phyloP scores from a whole-genome alignment of 768 basidiomycete genomes.

The Podaxis rugospora region DNA sequence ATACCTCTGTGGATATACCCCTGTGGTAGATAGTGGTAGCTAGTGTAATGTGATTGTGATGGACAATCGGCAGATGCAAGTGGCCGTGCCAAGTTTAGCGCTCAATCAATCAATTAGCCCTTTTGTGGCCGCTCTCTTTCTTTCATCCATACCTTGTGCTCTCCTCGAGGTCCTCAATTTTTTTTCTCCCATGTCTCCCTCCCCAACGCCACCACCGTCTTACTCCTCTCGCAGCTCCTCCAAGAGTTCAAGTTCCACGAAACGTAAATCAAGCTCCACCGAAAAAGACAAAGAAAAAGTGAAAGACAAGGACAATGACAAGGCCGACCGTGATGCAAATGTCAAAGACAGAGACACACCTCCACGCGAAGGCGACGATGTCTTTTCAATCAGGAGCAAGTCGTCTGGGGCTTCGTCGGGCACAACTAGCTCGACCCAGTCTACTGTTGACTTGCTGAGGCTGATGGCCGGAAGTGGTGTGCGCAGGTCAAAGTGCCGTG shows the following conservation, averaged over 20 bases:
- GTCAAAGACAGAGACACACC: neutral
- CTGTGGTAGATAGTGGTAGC: neutral
- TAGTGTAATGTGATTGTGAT: conserved; percentile 2
- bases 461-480: conserved; percentile 31
- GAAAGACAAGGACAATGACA: neutral
- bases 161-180: neutral
- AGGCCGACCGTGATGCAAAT: neutral
- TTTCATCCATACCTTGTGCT: neutral
- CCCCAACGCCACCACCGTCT: neutral
- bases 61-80: neutral
- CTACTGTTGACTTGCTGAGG: conserved; percentile 23
- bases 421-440: conserved; percentile 4
- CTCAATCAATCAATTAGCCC: conserved; percentile 1
- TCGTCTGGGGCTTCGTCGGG: conserved; percentile 3
- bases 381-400: neutral
- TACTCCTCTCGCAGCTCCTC: neutral
- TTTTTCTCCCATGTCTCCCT: neutral
- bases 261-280: neutral
- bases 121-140: conserved; percentile 1
- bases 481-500: conserved; percentile 38
- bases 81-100: conserved; percentile 10
- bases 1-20: conserved; percentile 1
- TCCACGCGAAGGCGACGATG: neutral
- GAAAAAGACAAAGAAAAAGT: neutral
- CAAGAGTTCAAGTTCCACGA: neutral